Evolutionary conservation across 2,329 filamentous ascomycete species (phyloP).

Genomic region (Alternaria viburni): DNA sequence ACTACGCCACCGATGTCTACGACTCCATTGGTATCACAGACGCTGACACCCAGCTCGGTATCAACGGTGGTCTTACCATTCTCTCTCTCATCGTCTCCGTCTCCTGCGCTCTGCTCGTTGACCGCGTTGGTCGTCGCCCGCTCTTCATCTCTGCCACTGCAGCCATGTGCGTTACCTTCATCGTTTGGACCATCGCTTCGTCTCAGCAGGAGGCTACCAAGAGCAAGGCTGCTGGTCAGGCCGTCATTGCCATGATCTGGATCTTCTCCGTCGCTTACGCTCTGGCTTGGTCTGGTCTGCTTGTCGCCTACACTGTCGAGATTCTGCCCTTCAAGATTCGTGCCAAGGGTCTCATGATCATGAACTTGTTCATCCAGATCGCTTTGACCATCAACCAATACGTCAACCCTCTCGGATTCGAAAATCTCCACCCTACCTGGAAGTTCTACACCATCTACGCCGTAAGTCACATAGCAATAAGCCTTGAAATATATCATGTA

Average conservation of each 20-base stretch:
- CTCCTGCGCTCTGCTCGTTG: constrained; percentile 61
- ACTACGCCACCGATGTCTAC: constrained; percentile 70
- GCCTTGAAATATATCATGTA: background rate
- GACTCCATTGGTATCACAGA: constrained; percentile 65
- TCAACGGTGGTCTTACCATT: constrained; percentile 64
- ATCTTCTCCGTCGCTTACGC: constrained; percentile 60
- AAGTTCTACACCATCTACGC: constrained; percentile 72
- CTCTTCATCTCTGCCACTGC: constrained; percentile 38
- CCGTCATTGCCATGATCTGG: constrained; percentile 59
- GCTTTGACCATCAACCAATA: constrained; percentile 67
- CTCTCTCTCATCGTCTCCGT: constrained; percentile 66
- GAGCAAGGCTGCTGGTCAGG: constrained; percentile 51
- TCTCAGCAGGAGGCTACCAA: constrained; percentile 59
- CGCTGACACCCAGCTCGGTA: constrained; percentile 43
- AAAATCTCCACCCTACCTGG: constrained; percentile 63
- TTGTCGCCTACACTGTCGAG: constrained; percentile 60
- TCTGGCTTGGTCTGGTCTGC: constrained; percentile 64
- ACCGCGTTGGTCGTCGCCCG: constrained; percentile 57
- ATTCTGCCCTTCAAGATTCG: constrained; percentile 59
- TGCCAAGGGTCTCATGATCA: constrained; percentile 59
- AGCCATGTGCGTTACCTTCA: constrained; percentile 45
- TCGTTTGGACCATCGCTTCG: constrained; percentile 48
- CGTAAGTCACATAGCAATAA: constrained; percentile 40
- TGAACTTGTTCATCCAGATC: constrained; percentile 69
- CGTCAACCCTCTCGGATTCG: constrained; percentile 69